These are phyloP conservation scores for Pistacia atlantica DNA, from an alignment of 345 rosid genomes.

Conservation along the genomic window DNA sequence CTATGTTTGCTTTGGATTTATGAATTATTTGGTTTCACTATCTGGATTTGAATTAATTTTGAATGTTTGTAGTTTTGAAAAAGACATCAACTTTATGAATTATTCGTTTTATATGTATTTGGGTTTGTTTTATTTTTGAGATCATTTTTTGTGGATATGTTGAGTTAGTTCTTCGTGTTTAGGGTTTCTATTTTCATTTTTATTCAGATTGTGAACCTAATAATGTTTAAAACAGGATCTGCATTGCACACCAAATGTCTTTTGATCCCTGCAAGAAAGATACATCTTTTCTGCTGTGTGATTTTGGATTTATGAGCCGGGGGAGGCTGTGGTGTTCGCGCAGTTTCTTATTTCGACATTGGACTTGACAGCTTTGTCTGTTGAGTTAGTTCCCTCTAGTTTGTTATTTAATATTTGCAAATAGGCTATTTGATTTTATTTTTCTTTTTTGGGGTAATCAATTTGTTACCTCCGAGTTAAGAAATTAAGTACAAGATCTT, in stretches of 20 bases:
- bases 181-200: background rate
- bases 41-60: too few relatives aligned
- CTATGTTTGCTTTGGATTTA: background rate
- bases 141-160: background rate
- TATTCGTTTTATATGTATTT: background rate
- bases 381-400: background rate
- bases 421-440: background rate
- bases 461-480: background rate
- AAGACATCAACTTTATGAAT: background rate
- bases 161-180: background rate
- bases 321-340: constrained; percentile 70
- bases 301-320: constrained; percentile 68
- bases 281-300: constrained; percentile 45
- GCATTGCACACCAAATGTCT: constrained; percentile 48
- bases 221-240: constrained; percentile 35
- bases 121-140: constrained; percentile 14
- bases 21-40: too few relatives aligned
- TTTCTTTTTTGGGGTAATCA: background rate
- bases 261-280: constrained; percentile 34
- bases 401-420: background rate
- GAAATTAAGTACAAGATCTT: background rate
- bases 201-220: constrained; percentile 16
- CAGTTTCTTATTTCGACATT: constrained; percentile 57
- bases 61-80: too few relatives aligned
- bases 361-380: constrained; percentile 54